phyloP scores from a whole-genome alignment of 2,329 filamentous ascomycete species.

The Pyrenophora seminiperda region DNA sequence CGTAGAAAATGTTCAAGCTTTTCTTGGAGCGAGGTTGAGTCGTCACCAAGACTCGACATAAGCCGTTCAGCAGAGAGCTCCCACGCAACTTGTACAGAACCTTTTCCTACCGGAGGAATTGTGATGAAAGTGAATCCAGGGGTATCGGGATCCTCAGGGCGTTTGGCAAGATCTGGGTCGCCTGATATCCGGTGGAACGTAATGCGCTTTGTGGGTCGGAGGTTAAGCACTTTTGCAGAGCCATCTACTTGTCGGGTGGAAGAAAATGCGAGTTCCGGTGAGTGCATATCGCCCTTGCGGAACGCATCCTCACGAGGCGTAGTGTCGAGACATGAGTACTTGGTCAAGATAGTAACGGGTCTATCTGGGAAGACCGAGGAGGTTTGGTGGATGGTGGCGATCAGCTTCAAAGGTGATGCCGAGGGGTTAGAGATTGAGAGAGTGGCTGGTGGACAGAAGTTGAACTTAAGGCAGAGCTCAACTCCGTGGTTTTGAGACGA shows the following conservation, averaged over 20 bases:
- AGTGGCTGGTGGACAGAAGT: slow-evolving; percentile 12
- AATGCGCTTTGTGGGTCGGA: slow-evolving; percentile 13
- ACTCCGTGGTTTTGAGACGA: slow-evolving; percentile 12
- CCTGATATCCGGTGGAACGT: slow-evolving; percentile 13
- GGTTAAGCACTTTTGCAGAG: slow-evolving; percentile 15
- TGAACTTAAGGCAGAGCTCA: slow-evolving; percentile 14
- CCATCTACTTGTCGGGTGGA: slow-evolving; percentile 13
- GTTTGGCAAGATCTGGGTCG: slow-evolving; percentile 14
- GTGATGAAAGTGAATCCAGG: slow-evolving; percentile 16
- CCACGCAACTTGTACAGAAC: slow-evolving; percentile 12
- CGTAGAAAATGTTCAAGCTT: slow-evolving; percentile 16
- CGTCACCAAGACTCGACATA: slow-evolving; percentile 13
- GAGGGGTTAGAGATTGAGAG: slow-evolving; percentile 15
- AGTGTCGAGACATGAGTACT: slow-evolving; percentile 18
- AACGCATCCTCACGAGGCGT: slow-evolving; percentile 15
- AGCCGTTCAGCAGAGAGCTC: slow-evolving; percentile 11
- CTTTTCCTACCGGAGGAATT: slow-evolving; percentile 14
- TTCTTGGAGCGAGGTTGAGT: slow-evolving; percentile 12
- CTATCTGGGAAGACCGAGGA: slow-evolving; percentile 13
- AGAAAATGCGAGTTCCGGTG: slow-evolving; percentile 10
- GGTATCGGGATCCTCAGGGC: slow-evolving; percentile 13
- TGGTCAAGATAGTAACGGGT: slow-evolving; percentile 16
- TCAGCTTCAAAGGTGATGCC: slow-evolving; percentile 15
- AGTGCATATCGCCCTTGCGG: slow-evolving; percentile 12
- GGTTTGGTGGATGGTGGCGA: slow-evolving; percentile 15